Evolutionary conservation across 805 yeast species (phyloP), one percentile per base, ranked within the genome.

Genomic region (Cyberlindnera japonica): DNA sequence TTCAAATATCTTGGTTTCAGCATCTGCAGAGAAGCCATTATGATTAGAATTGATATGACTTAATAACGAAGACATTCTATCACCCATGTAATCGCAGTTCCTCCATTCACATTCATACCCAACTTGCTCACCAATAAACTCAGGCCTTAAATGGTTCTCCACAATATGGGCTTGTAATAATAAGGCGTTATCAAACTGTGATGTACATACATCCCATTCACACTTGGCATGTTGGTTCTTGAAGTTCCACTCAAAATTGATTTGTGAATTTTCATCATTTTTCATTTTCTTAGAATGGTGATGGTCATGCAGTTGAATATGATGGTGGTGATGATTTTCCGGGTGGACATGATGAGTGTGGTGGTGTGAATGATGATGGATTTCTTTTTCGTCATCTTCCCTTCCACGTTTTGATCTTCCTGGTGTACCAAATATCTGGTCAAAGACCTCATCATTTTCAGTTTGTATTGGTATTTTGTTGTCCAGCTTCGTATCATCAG

Each of bases 151-250:
- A 54, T 76, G 81, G 29, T 68, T 74, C 36, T 69, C 69, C 27
- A 70, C 63, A 17, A 81, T 51, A 55, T 83, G 89, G 31, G 68
- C 65, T 42, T 75, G 77, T 24, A 77, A 50, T 18, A 67, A 67
- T 4, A 63, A 45, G 7, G 69, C 47, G 23, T 64, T 66, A 22
- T 65, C 60, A 32, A 74, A 65, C 20, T 51, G 54, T 33, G 68
- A 65, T 10, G 59, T 58, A 57, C 95, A 86, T 41, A 74, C 68
- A 35, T 77, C 78, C 95, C 95, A 86, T 55, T 77, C 74, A 59
- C 95, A 85, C 31, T 61, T 31, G 52, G 77, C 33, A 55, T 67
- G 70, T 43, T 68, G 70, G 21, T 63, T 57, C 35, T 60, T 61
- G 45, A 56, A 54, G 33, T 55, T 55, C 53, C 61, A 55, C 25